phyloP scores from a whole-genome alignment of 2,329 filamentous ascomycete genomes.

The Dactylellina haptotyla region DNA sequence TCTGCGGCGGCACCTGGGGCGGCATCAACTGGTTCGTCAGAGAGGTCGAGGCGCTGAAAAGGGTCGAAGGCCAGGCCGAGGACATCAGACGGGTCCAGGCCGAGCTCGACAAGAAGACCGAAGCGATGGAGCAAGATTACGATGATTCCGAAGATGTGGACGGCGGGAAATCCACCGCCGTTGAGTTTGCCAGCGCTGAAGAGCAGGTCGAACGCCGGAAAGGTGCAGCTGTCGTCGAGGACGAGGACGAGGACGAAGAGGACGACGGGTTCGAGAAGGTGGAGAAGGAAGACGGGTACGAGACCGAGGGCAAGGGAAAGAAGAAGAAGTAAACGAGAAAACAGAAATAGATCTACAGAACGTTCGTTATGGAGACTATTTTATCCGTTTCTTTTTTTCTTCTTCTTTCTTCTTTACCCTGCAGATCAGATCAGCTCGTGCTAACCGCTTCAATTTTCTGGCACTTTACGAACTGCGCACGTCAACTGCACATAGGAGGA shows the following conservation, averaged over 20 bases:
- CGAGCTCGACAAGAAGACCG: constrained; percentile 64
- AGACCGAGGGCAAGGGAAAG: constrained; percentile 42
- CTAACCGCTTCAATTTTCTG: too few species aligned
- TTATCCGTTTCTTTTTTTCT: background rate
- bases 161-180: constrained; percentile 62
- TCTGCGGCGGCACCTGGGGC: constrained; percentile 87
- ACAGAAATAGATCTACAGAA: too few species aligned
- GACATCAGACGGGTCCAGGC: constrained; percentile 32
- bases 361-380: too few species aligned
- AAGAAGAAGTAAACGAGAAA: constrained; percentile 47
- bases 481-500: too few species aligned
- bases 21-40: constrained; percentile 96
- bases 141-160: constrained; percentile 64
- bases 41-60: constrained; percentile 66
- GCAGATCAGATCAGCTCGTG: too few species aligned
- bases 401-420: background rate
- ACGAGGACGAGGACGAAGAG: constrained; percentile 62
- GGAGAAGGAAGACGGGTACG: constrained; percentile 52
- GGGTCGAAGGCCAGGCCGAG: constrained; percentile 61
- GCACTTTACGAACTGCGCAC: too few species aligned
- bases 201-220: constrained; percentile 60
- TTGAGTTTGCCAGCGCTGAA: constrained; percentile 60
- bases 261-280: constrained; percentile 62
- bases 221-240: constrained; percentile 49
- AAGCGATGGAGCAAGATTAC: constrained; percentile 56